Percentiles rank a stretch among this genome's conserved stretches.
phyloP scores from a whole-genome alignment of 106 monocot genomes.

The Posidonia australis region DNA sequence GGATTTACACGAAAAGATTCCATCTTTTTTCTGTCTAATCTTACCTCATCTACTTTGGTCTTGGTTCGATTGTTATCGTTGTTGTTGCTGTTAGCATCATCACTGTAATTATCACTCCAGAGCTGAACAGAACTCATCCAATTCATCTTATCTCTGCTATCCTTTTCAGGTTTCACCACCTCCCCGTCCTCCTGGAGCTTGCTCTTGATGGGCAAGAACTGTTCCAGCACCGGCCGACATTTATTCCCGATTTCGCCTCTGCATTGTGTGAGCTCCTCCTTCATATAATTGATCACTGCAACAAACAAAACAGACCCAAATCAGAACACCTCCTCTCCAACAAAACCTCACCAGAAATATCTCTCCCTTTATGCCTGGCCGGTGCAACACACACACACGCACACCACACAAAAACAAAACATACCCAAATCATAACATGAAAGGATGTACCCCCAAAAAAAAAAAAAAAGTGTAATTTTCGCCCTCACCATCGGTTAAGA shows the following conservation, averaged over 20 bases:
- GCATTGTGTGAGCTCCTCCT: conserved; percentile 42
- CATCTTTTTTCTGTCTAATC: too few relatives aligned
- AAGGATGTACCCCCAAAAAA: too few relatives aligned
- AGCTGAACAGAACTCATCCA: conserved; percentile 97
- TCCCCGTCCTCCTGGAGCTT: conserved; percentile 3
- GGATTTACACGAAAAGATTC: not conserved
- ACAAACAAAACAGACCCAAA: not conserved
- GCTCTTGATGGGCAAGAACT: conserved; percentile 22
- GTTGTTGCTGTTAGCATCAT: conserved; percentile 13
- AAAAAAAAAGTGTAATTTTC: not conserved
- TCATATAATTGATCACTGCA: conserved; percentile 50
- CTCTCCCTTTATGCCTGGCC: too few relatives aligned
- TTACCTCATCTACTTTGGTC: conserved; percentile 15
- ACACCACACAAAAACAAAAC: too few relatives aligned
- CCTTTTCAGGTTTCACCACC: conserved; percentile 26
- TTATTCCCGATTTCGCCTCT: conserved; percentile 1
- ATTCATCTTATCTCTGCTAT: conserved; percentile 48
- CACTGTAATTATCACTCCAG: conserved; percentile 51
- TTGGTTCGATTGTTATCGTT: conserved; percentile 13
- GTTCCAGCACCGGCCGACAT: not conserved
- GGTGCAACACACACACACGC: too few relatives aligned
- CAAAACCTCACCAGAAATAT: too few relatives aligned
- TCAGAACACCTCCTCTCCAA: too few relatives aligned
- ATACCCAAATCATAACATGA: too few relatives aligned
- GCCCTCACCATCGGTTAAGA: conserved; percentile 28